phyloP scores from a whole-genome alignment of 1,284 basidiomycete genomes.

The Mycena sp. region DNA sequence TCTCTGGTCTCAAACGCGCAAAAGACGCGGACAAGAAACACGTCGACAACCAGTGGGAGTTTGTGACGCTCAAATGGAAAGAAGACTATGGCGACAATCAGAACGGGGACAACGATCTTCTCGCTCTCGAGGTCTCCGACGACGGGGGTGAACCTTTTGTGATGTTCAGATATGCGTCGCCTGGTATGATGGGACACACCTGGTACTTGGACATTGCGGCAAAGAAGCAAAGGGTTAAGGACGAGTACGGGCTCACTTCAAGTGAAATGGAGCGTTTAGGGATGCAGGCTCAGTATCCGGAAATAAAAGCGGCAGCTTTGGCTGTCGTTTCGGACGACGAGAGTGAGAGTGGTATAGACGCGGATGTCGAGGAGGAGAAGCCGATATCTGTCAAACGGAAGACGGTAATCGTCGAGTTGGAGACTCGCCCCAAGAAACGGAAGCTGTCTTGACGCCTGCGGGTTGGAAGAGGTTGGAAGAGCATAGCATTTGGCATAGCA shows the following conservation, averaged over 20 bases:
- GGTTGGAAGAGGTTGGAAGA: neutral
- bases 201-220: constrained; percentile 25
- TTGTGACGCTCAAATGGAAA: constrained; percentile 27
- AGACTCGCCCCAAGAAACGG: constrained; percentile 15
- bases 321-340: neutral
- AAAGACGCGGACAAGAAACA: constrained; percentile 20
- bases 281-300: constrained; percentile 25
- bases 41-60: constrained; percentile 28
- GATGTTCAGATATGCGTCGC: constrained; percentile 26
- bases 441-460: neutral
- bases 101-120: constrained; percentile 20
- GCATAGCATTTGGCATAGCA: neutral
- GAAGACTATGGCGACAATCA: constrained; percentile 19
- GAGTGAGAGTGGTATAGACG: constrained; percentile 12
- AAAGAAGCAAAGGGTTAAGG: constrained; percentile 17
- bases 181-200: constrained; percentile 2
- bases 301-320: constrained; percentile 17
- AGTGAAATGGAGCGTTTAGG: constrained; percentile 23
- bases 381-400: constrained; percentile 18
- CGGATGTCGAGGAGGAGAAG: constrained; percentile 12
- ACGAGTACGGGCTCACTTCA: constrained; percentile 7
- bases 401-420: constrained; percentile 1
- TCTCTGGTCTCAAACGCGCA: constrained; percentile 27
- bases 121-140: constrained; percentile 24
- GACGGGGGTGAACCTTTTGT: constrained; percentile 25